Evolutionary conservation across 768 basidiomycete species (phyloP).

Genomic region (Pleurotus sapidus): DNA sequence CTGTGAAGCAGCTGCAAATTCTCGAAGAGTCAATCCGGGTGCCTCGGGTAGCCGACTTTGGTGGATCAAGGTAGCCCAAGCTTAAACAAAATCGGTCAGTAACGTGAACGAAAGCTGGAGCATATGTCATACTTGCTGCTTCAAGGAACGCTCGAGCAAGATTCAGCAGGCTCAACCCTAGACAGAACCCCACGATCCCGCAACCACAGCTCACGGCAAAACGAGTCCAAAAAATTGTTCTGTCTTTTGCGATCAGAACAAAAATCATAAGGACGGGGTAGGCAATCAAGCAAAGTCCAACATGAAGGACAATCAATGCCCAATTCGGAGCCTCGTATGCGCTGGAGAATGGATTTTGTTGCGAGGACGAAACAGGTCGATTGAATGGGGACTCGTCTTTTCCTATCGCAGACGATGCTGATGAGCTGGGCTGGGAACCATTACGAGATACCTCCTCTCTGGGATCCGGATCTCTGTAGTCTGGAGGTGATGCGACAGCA

Average conservation of each 20-base stretch:
- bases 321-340: slow-evolving; percentile 28
- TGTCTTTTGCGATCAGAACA: slow-evolving; percentile 20
- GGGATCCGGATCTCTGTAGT: not conserved
- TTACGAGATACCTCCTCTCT: not conserved
- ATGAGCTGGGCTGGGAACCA: not conserved
- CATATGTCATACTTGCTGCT: slow-evolving; percentile 30
- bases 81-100: slow-evolving; percentile 18
- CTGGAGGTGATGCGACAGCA: slow-evolving; percentile 3
- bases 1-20: slow-evolving; percentile 29
- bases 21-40: slow-evolving; percentile 32
- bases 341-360: not conserved
- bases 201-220: slow-evolving; percentile 33
- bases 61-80: slow-evolving; percentile 44
- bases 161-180: slow-evolving; percentile 27
- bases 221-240: slow-evolving; percentile 35
- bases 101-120: not conserved
- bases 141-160: slow-evolving; percentile 30
- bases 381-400: not conserved
- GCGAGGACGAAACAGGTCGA: not conserved
- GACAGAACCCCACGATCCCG: slow-evolving; percentile 26
- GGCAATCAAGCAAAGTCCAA: slow-evolving; percentile 22
- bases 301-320: slow-evolving; percentile 25
- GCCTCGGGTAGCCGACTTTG: slow-evolving; percentile 25
- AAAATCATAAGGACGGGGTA: slow-evolving; percentile 32
- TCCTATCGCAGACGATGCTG: not conserved